A percentile compares a stretch with the other conserved stretches of the same genome.
These are phyloP conservation scores for Oidium heveae DNA, from an alignment of 2,329 filamentous ascomycete species.

Conservation along the genomic window DNA sequence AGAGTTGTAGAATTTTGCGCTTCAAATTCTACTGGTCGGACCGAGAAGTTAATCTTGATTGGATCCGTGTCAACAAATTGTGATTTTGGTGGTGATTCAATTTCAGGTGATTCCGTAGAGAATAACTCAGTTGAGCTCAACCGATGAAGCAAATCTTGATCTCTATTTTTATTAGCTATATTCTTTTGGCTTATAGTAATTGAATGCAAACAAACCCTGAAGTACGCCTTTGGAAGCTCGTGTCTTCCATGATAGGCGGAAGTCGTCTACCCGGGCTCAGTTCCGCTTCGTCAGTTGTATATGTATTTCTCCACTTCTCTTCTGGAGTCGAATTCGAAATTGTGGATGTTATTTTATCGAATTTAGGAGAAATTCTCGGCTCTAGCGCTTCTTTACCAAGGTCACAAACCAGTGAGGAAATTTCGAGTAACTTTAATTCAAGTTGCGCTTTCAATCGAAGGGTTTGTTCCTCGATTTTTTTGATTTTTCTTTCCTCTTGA, in stretches of 20 bases:
- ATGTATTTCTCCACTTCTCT: conserved; percentile 25
- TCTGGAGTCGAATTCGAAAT: conserved; percentile 22
- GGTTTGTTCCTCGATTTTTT: conserved; percentile 38
- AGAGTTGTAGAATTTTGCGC: conserved; percentile 3
- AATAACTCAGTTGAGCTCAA: conserved; percentile 6
- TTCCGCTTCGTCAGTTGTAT: conserved; percentile 14
- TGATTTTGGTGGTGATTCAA: conserved; percentile 37
- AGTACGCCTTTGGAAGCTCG: conserved; percentile 38
- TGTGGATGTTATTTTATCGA: conserved; percentile 11
- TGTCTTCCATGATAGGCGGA: conserved; percentile 45
- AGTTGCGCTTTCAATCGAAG: conserved; percentile 44
- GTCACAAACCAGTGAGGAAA: conserved; percentile 38
- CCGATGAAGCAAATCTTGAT: conserved; percentile 2
- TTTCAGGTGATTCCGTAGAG: conserved; percentile 36
- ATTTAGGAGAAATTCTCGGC: conserved; percentile 2
- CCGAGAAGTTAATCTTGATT: conserved; percentile 25
- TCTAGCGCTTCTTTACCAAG: conserved; percentile 26
- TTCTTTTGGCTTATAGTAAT: neutral
- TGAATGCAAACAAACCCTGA: conserved; percentile 28
- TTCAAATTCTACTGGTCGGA: conserved; percentile 4
- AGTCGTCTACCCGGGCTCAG: conserved; percentile 19
- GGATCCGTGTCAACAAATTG: conserved; percentile 31
- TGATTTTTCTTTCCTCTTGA: conserved; percentile 32
- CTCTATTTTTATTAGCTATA: conserved; percentile 7
- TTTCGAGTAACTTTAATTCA: conserved; percentile 46